A percentile compares a stretch with the other conserved stretches of the same genome.
phyloP scores from a whole-genome alignment of 768 basidiomycete genomes.

The Amyloporia xantha region DNA sequence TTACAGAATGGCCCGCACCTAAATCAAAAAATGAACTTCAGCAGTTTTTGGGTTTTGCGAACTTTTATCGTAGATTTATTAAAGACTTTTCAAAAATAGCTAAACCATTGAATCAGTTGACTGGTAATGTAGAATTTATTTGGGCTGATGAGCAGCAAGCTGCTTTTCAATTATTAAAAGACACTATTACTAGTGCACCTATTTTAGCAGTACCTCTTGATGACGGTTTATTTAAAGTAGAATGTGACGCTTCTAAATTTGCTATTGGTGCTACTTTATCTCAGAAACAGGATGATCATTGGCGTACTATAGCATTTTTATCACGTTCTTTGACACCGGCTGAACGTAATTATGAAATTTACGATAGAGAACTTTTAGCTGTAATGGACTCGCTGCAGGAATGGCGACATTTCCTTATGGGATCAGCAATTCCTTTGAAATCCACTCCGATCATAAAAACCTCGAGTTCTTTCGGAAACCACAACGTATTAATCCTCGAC shows the following conservation, averaged over 20 bases:
- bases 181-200: neutral
- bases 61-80: slow-evolving; percentile 27
- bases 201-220: neutral
- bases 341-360: slow-evolving; percentile 41
- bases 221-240: neutral
- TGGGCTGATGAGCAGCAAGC: neutral
- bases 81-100: slow-evolving; percentile 24
- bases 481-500: slow-evolving; percentile 32
- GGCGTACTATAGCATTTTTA: slow-evolving; percentile 33
- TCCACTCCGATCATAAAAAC: slow-evolving; percentile 27
- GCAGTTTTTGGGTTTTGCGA: slow-evolving; percentile 24
- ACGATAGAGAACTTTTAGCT: slow-evolving; percentile 43
- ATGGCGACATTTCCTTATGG: slow-evolving; percentile 26
- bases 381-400: slow-evolving; percentile 32
- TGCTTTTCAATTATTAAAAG: neutral
- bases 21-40: slow-evolving; percentile 15
- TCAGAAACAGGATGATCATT: slow-evolving; percentile 13
- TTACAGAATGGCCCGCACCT: slow-evolving; percentile 25
- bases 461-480: slow-evolving; percentile 36
- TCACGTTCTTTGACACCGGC: slow-evolving; percentile 26
- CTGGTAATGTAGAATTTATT: slow-evolving; percentile 14
- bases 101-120: slow-evolving; percentile 24
- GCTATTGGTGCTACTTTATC: slow-evolving; percentile 12
- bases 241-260: too few relatives aligned
- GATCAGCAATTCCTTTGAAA: slow-evolving; percentile 9